Evolutionary conservation across 2,329 filamentous ascomycete species (phyloP).

Genomic region (Ilyonectria sp.): DNA sequence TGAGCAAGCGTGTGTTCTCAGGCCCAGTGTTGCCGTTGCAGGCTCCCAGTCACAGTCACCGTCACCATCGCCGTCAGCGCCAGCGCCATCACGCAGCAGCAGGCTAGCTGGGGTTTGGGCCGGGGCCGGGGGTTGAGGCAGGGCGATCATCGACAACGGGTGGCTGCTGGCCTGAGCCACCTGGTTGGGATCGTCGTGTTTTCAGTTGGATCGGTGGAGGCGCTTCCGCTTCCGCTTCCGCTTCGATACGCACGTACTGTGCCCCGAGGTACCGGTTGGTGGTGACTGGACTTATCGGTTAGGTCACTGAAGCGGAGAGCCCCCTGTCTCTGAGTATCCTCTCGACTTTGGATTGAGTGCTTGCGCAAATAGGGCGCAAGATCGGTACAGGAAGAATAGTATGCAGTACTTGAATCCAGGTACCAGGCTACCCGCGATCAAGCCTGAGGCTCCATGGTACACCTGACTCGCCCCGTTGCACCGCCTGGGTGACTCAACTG

Average conservation of each 20-base stretch:
- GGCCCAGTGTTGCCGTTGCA: slow-evolving; percentile 28
- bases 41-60: slow-evolving; percentile 38
- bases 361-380: not conserved
- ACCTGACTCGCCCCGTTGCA: slow-evolving; percentile 14
- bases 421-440: not conserved
- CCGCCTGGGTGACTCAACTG: not conserved
- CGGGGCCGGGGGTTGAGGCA: slow-evolving; percentile 43
- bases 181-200: slow-evolving; percentile 44
- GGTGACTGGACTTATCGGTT: not conserved
- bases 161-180: slow-evolving; percentile 47
- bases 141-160: slow-evolving; percentile 51
- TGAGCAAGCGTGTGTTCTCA: slow-evolving; percentile 20
- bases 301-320: not conserved
- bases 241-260: slow-evolving; percentile 26
- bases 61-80: slow-evolving; percentile 38
- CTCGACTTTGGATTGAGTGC: not conserved
- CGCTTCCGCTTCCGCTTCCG: slow-evolving; percentile 33
- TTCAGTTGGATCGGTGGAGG: slow-evolving; percentile 41
- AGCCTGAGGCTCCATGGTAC: slow-evolving; percentile 8
- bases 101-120: slow-evolving; percentile 26
- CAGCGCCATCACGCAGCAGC: slow-evolving; percentile 27
- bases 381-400: not conserved
- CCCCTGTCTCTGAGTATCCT: not conserved
- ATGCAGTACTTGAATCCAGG: not conserved
- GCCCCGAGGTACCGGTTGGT: not conserved